These are phyloP conservation scores for Tuber microsphaerosporum DNA, from an alignment of 495 filamentous ascomycete species.

Conservation along the genomic window DNA sequence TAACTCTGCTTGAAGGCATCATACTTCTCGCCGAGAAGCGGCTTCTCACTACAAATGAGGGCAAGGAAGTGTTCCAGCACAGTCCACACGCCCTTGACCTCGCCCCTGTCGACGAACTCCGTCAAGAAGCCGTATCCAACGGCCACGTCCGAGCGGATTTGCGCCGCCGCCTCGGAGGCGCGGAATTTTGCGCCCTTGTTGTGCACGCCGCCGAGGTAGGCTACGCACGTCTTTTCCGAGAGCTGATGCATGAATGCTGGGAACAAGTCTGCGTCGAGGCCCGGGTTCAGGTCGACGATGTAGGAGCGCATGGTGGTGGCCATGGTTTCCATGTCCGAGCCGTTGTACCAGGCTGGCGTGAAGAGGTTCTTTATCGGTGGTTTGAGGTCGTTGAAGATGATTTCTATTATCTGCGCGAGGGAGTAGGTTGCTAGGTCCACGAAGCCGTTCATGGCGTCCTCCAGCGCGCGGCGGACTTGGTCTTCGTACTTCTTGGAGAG, in stretches of 20 bases:
- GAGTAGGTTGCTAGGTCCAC: conserved; percentile 89
- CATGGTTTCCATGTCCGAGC: conserved; percentile 78
- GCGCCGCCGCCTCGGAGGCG: conserved; percentile 32
- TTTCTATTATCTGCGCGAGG: conserved; percentile 69
- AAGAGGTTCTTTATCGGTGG: conserved; percentile 80
- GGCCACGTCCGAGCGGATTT: conserved; percentile 39
- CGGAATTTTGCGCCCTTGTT: conserved; percentile 90
- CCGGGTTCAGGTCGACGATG: conserved; percentile 70
- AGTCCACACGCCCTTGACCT: conserved; percentile 83
- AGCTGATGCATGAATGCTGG: conserved; percentile 69
- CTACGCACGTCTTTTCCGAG: conserved; percentile 75
- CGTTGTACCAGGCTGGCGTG: conserved; percentile 77
- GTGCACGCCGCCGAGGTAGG: conserved; percentile 76
- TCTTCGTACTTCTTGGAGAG: conserved; percentile 75
- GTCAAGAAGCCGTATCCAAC: conserved; percentile 39
- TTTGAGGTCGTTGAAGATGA: conserved; percentile 83
- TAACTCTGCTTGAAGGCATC: conserved; percentile 75
- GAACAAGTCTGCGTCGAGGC: conserved; percentile 70
- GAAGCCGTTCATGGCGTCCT: conserved; percentile 75
- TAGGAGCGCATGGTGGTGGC: conserved; percentile 91
- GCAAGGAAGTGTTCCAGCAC: conserved; percentile 73
- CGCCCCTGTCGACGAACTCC: conserved; percentile 42
- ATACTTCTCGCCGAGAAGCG: conserved; percentile 64
- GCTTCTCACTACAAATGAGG: conserved; percentile 70
- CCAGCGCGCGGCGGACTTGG: conserved; percentile 54